These are phyloP conservation scores for Lyophyllum semitale DNA, from an alignment of 768 basidiomycete species.

Conservation along the genomic window DNA sequence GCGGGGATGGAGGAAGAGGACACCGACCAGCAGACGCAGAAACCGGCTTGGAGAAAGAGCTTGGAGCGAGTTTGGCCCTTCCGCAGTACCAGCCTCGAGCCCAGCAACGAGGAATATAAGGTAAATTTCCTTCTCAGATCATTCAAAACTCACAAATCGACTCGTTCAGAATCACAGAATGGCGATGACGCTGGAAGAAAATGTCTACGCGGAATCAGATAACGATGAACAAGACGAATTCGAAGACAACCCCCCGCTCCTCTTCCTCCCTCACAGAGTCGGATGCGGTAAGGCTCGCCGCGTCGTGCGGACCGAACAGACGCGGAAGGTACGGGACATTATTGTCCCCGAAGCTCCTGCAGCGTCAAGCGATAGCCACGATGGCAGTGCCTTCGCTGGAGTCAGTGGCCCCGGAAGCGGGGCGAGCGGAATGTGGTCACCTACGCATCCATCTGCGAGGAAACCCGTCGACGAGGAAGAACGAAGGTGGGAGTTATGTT, in stretches of 20 bases:
- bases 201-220: background rate
- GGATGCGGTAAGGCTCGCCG: slow-evolving; percentile 45
- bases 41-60: slow-evolving; percentile 44
- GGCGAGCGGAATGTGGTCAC: slow-evolving; percentile 10
- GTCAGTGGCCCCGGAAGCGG: slow-evolving; percentile 5
- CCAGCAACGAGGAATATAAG: slow-evolving; percentile 19
- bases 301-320: slow-evolving; percentile 43
- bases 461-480: slow-evolving; percentile 45
- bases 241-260: slow-evolving; percentile 22
- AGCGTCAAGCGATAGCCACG: slow-evolving; percentile 5
- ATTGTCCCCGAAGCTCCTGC: slow-evolving; percentile 36
- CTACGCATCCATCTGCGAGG: slow-evolving; percentile 11
- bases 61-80: slow-evolving; percentile 46
- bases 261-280: slow-evolving; percentile 24
- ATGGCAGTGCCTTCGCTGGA: background rate
- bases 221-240: slow-evolving; percentile 10
- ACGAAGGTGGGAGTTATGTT: slow-evolving; percentile 33
- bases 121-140: slow-evolving; percentile 19
- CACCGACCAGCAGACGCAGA: slow-evolving; percentile 26
- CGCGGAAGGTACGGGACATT: slow-evolving; percentile 61
- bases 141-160: background rate
- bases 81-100: slow-evolving; percentile 24
- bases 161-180: background rate
- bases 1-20: slow-evolving; percentile 29
- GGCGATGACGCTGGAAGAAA: slow-evolving; percentile 16